Conservation (phyloP, 176 grass and related monocot species). For the Carex myosuroides region DNA sequence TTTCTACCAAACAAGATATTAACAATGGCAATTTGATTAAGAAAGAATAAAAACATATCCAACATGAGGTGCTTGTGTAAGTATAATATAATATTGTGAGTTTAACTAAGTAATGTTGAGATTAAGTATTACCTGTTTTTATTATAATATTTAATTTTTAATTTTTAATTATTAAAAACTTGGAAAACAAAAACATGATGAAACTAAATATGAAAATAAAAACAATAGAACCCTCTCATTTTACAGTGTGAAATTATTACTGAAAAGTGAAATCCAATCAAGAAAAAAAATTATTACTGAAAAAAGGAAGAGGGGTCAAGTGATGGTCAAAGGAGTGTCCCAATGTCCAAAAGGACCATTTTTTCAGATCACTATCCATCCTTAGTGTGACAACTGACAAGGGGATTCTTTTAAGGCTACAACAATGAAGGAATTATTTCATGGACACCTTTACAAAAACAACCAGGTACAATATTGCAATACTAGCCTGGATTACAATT, state of each 20-base stretch:
- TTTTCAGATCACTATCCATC: conserved; percentile 6
- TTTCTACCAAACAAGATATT: too few species aligned
- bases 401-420: conserved; percentile 2
- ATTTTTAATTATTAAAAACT: too few species aligned
- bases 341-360: not conserved
- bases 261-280: too few species aligned
- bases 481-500: not conserved
- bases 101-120: too few species aligned
- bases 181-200: not conserved
- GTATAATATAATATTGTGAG: too few species aligned
- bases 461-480: not conserved
- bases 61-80: too few species aligned
- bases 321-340: conserved; percentile 2
- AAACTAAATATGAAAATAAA: not conserved
- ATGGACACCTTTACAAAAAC: not conserved
- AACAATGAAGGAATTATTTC: not conserved
- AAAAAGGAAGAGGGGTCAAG: not conserved
- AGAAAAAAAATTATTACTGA: not conserved
- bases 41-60: too few species aligned
- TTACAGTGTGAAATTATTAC: not conserved
- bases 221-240: not conserved
- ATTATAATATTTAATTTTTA: too few species aligned
- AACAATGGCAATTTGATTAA: too few species aligned
- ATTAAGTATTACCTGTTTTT: too few species aligned
- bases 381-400: not conserved